phyloP scores from a whole-genome alignment of 352 stramenopile species.

The Phytophthora lateralis region DNA sequence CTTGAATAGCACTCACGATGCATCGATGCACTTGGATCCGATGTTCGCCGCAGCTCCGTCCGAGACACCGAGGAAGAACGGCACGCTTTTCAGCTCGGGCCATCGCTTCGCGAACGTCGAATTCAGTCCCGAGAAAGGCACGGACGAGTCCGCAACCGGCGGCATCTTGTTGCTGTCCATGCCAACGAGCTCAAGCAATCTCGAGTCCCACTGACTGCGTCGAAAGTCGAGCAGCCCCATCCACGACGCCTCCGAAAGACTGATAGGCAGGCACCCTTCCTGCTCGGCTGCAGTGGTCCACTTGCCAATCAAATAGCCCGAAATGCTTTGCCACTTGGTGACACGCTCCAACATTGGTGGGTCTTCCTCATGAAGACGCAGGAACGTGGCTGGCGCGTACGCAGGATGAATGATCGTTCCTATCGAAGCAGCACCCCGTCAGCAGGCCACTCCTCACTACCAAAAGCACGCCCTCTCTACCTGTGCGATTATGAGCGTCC shows the following conservation, averaged over 20 bases:
- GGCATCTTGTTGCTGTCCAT: slow-evolving; percentile 81
- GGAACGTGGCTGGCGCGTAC: slow-evolving; percentile 91
- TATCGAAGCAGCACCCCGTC: not conserved
- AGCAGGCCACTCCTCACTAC: not conserved
- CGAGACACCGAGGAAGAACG: slow-evolving; percentile 91
- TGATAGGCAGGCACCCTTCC: slow-evolving; percentile 74
- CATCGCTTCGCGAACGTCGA: slow-evolving; percentile 68
- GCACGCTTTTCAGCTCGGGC: slow-evolving; percentile 64
- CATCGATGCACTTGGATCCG: slow-evolving; percentile 91
- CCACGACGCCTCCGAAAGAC: slow-evolving; percentile 95
- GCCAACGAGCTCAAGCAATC: slow-evolving; percentile 72
- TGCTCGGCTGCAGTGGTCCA: slow-evolving; percentile 67
- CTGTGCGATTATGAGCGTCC: slow-evolving; percentile 75
- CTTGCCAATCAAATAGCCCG: slow-evolving; percentile 85
- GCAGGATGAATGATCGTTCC: slow-evolving; percentile 85
- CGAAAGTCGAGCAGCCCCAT: slow-evolving; percentile 93
- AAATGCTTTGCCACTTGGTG: slow-evolving; percentile 90
- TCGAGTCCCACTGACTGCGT: slow-evolving; percentile 83
- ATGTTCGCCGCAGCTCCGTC: slow-evolving; percentile 95
- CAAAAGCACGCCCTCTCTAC: slow-evolving; percentile 13
- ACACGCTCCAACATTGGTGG: slow-evolving; percentile 51
- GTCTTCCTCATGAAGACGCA: slow-evolving; percentile 78
- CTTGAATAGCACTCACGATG: slow-evolving; percentile 45
- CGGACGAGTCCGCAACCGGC: slow-evolving; percentile 65
- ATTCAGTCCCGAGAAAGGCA: slow-evolving; percentile 62